These are phyloP conservation scores for Eimeria mitis DNA, from an alignment of 169 alveolate genomes.

Conservation along the genomic window DNA sequence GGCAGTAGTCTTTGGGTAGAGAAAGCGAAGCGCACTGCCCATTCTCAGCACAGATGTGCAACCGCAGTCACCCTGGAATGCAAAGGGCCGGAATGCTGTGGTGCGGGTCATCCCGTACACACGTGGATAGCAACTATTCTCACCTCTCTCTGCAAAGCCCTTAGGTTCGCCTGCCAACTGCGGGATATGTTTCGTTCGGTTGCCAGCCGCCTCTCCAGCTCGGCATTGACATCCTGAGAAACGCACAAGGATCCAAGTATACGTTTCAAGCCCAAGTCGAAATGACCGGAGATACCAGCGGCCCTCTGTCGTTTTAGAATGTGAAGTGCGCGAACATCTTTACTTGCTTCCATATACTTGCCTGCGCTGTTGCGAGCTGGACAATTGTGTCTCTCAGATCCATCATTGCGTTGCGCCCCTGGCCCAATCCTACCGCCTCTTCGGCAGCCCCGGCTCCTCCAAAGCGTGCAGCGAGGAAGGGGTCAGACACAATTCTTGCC, in stretches of 20 bases:
- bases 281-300: background rate
- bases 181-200: constrained; percentile 86
- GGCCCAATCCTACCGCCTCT: constrained; percentile 17
- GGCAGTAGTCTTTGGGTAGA: background rate
- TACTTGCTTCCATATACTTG: background rate
- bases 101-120: background rate
- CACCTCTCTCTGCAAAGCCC: constrained; percentile 88
- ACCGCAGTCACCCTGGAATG: background rate
- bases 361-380: constrained; percentile 75
- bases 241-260: background rate
- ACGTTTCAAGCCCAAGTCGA: background rate
- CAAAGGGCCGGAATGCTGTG: background rate
- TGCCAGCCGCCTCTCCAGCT: constrained; percentile 87
- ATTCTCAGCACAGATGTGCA: background rate
- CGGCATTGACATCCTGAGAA: constrained; percentile 84
- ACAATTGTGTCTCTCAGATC: constrained; percentile 74
- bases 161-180: constrained; percentile 87
- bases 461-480: constrained; percentile 69
- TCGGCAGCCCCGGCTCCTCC: constrained; percentile 62
- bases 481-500: constrained; percentile 69
- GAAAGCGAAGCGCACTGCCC: background rate
- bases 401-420: constrained; percentile 28
- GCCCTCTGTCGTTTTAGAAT: background rate
- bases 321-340: background rate
- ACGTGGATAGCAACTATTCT: background rate